These are phyloP conservation scores for Stephanodiscus triporus DNA, from an alignment of 108 stramenopile genomes.

Conservation along the genomic window DNA sequence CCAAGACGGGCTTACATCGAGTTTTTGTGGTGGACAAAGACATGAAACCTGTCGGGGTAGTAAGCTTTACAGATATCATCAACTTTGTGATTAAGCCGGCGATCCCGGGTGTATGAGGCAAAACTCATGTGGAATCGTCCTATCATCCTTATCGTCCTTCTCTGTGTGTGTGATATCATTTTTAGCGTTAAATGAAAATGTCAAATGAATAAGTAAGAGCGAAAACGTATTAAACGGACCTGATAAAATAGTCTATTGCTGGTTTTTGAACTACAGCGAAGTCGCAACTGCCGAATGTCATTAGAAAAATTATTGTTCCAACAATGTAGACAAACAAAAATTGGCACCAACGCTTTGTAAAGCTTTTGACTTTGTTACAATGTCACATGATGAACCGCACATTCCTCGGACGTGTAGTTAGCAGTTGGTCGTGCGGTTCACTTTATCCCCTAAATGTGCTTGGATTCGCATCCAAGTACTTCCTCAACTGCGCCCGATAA, in stretches of 20 bases:
- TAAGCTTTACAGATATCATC: constrained; percentile 53
- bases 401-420: not conserved
- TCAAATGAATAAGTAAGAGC: not conserved
- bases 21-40: constrained; percentile 59
- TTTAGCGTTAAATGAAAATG: not conserved
- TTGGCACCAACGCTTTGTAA: not conserved
- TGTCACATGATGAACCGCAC: not conserved
- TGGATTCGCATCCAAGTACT: constrained; percentile 49
- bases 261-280: too few relatives aligned
- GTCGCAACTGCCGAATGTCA: too few relatives aligned
- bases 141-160: not conserved
- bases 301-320: too few relatives aligned
- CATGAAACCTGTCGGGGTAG: constrained; percentile 55
- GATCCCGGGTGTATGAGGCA: not conserved
- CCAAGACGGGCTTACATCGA: constrained; percentile 59
- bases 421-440: constrained; percentile 49
- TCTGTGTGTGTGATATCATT: not conserved
- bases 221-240: not conserved
- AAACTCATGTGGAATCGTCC: not conserved
- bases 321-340: too few relatives aligned
- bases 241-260: too few relatives aligned
- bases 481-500: constrained; percentile 61
- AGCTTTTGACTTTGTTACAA: not conserved
- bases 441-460: constrained; percentile 25
- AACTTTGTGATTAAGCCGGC: constrained; percentile 26